phyloP scores from a whole-genome alignment of 805 yeast species.

The Zygosaccharomyces lentus region DNA sequence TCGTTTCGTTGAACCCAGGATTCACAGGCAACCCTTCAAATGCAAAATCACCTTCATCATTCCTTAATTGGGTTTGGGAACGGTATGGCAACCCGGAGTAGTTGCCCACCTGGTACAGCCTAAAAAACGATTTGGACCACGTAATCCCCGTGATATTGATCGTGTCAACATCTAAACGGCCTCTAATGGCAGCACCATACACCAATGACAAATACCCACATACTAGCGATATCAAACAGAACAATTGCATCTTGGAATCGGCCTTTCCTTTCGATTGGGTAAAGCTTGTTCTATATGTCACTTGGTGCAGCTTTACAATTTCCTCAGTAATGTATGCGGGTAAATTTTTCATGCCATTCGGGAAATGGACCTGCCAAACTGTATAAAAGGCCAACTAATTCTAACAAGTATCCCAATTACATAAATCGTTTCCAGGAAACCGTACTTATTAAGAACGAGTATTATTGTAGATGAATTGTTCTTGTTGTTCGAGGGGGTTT shows the following conservation, averaged over 20 bases:
- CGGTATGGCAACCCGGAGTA: slow-evolving; percentile 14
- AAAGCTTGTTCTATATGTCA: not conserved
- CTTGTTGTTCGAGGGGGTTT: slow-evolving; percentile 8
- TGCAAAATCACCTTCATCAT: slow-evolving; percentile 26
- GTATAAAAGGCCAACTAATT: not conserved
- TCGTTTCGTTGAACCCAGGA: slow-evolving; percentile 22
- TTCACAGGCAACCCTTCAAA: slow-evolving; percentile 30
- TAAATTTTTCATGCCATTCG: not conserved
- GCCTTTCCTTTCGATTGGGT: slow-evolving; percentile 2
- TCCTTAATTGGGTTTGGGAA: slow-evolving; percentile 12
- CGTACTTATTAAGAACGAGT: slow-evolving; percentile 37
- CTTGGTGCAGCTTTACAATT: not conserved
- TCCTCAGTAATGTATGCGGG: not conserved
- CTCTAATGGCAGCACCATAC: slow-evolving; percentile 25
- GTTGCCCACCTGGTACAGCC: slow-evolving; percentile 28
- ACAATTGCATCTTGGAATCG: slow-evolving; percentile 3
- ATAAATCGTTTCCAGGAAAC: slow-evolving; percentile 9
- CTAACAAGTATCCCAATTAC: not conserved
- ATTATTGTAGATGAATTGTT: slow-evolving; percentile 39
- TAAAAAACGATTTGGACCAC: slow-evolving; percentile 24
- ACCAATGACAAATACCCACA: slow-evolving; percentile 8
- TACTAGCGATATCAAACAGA: slow-evolving; percentile 7
- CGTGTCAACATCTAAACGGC: slow-evolving; percentile 26
- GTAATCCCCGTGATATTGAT: slow-evolving; percentile 19
- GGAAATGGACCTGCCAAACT: not conserved